Base-by-base conservation (phyloP, 1,139 yeast species). In the Suhomyces panamericanus region DNA sequence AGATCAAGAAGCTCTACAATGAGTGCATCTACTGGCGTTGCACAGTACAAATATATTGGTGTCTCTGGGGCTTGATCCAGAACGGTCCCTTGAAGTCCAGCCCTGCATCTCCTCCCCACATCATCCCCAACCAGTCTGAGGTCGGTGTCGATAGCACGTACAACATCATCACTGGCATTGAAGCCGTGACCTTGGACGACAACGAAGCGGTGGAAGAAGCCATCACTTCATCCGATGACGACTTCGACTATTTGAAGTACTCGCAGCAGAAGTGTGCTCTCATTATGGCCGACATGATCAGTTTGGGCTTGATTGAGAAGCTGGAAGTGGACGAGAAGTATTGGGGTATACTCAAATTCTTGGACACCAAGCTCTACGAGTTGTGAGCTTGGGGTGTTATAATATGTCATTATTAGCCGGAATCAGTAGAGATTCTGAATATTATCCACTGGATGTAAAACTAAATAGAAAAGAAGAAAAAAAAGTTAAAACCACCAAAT, bases 1-100 rank as follows among this genome's bases (percentile, higher is more conserved):
- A 83, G 51, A 83, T 85, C 29, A 77, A 74, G 43, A 64, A 71
- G 38, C 62, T 89, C 36, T 80, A 79, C 58, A 81, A 84, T 54
- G 87, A 87, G 51, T 77, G 84, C 35, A 68, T 81, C 8, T 73
- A 75, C 45, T 93, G 98, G 96, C 78, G 97, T 56, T 81, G 95
- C 0, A 72, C 89, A 0, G 95, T 82, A 14, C 86, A 85, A 44
- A 73, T 88, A 5, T 81, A 78, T 59, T 93, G 99, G 99, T 77
- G 86, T 24, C 62, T 90, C 24, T 93, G 99, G 99, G 98, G 96
- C 0, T 75, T 93, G 44, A 80, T 93, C 36, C 96, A 87, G 64
- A 77, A 80, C 58, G 87, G 87, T 3, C 51, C 56, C 1, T 49
- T 49, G 26, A 49, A 55, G 26, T 41, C 51, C 3, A 32, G 46